Percentiles rank a stretch among this genome's conserved stretches.
These are phyloP conservation scores for Flaveria brownii DNA, from an alignment of 129 eudicot species.

Conservation along the genomic window DNA sequence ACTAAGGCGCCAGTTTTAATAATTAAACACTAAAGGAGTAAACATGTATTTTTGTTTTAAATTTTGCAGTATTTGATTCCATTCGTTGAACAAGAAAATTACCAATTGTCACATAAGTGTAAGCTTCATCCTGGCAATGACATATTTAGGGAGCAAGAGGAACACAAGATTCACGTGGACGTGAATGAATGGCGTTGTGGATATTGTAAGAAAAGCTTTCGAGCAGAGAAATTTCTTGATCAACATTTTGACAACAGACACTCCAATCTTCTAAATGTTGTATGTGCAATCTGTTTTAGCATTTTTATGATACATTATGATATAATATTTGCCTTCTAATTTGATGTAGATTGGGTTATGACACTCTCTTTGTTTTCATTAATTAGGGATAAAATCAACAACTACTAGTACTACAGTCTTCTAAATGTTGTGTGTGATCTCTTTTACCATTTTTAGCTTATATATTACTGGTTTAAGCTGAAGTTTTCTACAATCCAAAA, in stretches of 20 bases:
- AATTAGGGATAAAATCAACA: no score
- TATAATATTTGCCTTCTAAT: no score
- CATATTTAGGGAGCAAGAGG: conserved; percentile 88
- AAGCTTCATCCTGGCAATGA: conserved; percentile 86
- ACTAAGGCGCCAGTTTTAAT: background rate
- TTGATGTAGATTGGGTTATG: no score
- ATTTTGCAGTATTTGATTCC: conserved; percentile 84
- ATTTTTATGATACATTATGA: conserved; percentile 22
- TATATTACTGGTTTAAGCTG: background rate
- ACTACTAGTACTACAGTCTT: conserved; percentile 63
- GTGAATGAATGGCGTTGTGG: conserved; percentile 98
- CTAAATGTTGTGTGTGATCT: conserved; percentile 61
- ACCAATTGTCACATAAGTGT: conserved; percentile 58
- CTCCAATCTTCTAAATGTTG: conserved; percentile 78
- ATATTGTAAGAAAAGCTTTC: conserved; percentile 86
- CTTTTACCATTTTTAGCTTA: conserved; percentile 14
- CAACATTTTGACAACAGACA: conserved; percentile 93
- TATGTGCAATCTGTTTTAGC: conserved; percentile 42
- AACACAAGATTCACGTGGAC: conserved; percentile 83
- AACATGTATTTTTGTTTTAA: background rate
- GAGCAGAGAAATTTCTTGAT: conserved; percentile 80
- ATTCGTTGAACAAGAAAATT: conserved; percentile 76
- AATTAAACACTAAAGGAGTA: background rate
- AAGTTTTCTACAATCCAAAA: conserved; percentile 1
- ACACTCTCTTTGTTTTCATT: no score